Conservation (phyloP, 2,329 filamentous ascomycete genomes). For the Ascochyta rabiei region DNA sequence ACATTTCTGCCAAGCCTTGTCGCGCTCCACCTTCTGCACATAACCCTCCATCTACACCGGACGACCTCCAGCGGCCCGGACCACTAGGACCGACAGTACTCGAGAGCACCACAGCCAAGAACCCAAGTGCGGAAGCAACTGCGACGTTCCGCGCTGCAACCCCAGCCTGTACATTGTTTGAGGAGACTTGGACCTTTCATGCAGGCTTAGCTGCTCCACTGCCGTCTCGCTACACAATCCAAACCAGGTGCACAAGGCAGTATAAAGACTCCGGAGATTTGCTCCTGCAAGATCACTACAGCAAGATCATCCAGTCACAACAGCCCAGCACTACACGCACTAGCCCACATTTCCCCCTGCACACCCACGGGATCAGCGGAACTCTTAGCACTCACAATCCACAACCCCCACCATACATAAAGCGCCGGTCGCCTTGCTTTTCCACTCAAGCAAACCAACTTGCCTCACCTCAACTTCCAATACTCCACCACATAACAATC, state of each 20-base stretch:
- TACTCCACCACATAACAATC: slow-evolving; percentile 1
- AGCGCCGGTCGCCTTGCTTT: slow-evolving; percentile 19
- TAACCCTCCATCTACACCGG: slow-evolving; percentile 24
- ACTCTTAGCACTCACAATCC: slow-evolving; percentile 26
- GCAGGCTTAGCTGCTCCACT: slow-evolving; percentile 19
- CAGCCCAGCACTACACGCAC: slow-evolving; percentile 34
- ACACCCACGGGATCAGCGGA: slow-evolving; percentile 27
- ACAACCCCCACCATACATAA: slow-evolving; percentile 24
- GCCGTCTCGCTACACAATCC: slow-evolving; percentile 12
- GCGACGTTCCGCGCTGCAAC: slow-evolving; percentile 42
- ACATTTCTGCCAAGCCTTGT: slow-evolving; percentile 24
- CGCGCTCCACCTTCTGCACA: slow-evolving; percentile 18
- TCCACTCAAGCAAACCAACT: slow-evolving; percentile 4
- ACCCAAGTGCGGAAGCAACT: slow-evolving; percentile 28
- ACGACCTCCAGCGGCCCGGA: slow-evolving; percentile 22
- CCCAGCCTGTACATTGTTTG: slow-evolving; percentile 12
- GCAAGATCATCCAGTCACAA: slow-evolving; percentile 27
- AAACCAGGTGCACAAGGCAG: slow-evolving; percentile 14
- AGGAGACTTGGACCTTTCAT: slow-evolving; percentile 13
- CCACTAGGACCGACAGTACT: slow-evolving; percentile 25
- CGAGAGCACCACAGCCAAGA: slow-evolving; percentile 28
- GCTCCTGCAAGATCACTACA: slow-evolving; percentile 19
- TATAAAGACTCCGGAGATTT: slow-evolving; percentile 26
- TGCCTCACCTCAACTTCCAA: slow-evolving; percentile 8
- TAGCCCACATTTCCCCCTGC: slow-evolving; percentile 26